These are phyloP conservation scores for Golubevia pallescens DNA, from an alignment of 1,284 basidiomycete genomes.

Conservation along the genomic window DNA sequence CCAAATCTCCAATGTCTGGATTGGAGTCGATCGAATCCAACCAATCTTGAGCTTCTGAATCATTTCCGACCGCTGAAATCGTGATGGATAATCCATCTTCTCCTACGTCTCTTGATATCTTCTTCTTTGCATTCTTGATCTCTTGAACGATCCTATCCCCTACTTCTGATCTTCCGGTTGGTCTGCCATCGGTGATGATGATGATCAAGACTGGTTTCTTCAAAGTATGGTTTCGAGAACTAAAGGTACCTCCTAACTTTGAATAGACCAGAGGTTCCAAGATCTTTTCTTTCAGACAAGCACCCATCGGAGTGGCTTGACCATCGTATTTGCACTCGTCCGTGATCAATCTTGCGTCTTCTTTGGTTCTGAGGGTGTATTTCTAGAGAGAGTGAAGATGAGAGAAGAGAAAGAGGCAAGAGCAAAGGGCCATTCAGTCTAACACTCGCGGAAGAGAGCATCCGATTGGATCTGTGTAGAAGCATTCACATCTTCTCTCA, in stretches of 20 bases:
- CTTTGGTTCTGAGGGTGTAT: slow-evolving; percentile 20
- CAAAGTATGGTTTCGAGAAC: slow-evolving; percentile 6
- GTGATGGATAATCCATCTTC: slow-evolving; percentile 41
- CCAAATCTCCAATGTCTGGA: slow-evolving; percentile 32
- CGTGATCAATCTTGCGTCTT: slow-evolving; percentile 28
- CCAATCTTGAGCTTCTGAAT: slow-evolving; percentile 48
- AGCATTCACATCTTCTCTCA: too few species aligned
- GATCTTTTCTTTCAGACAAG: slow-evolving; percentile 28
- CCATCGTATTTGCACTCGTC: slow-evolving; percentile 30
- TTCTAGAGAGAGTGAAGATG: background rate
- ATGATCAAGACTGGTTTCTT: slow-evolving; percentile 34
- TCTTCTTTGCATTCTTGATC: slow-evolving; percentile 27
- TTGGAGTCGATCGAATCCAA: slow-evolving; percentile 49
- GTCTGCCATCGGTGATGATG: slow-evolving; percentile 43
- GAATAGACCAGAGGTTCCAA: slow-evolving; percentile 25
- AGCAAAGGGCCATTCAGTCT: too few species aligned
- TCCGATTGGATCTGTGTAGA: too few species aligned
- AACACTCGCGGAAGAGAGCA: too few species aligned
- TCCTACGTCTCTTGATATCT: slow-evolving; percentile 24
- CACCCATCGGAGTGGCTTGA: slow-evolving; percentile 37
- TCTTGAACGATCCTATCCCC: slow-evolving; percentile 34
- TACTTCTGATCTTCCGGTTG: slow-evolving; percentile 31
- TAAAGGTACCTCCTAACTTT: slow-evolving; percentile 12
- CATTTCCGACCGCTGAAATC: slow-evolving; percentile 48
- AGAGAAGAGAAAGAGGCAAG: too few species aligned